Percentiles rank a stretch among this genome's conserved stretches.
Conservation (phyloP, 169 alveolate genomes). For the Besnoitia besnoiti region DNA sequence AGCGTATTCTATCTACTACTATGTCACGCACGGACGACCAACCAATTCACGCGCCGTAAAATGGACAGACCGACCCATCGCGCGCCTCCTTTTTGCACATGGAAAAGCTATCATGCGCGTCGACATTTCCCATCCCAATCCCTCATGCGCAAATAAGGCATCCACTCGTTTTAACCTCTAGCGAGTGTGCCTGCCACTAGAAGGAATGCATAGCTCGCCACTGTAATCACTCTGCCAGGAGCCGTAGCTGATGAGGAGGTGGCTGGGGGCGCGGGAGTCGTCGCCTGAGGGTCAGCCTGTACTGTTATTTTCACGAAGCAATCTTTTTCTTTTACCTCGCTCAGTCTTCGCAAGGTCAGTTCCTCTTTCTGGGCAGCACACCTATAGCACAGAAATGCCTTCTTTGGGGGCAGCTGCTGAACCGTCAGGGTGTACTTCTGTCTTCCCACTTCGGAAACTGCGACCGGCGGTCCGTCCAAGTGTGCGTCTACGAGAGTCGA, state of each 20-base stretch:
- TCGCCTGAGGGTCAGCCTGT: neutral
- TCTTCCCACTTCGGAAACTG: neutral
- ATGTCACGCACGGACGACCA: too few species aligned
- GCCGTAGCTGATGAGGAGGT: neutral
- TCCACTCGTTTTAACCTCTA: too few species aligned
- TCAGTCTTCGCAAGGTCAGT: neutral
- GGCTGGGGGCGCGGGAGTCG: neutral
- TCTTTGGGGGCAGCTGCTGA: neutral
- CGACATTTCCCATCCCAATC: too few species aligned
- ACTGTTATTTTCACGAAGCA: neutral
- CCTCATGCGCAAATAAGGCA: too few species aligned
- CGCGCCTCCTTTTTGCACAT: too few species aligned
- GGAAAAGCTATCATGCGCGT: too few species aligned
- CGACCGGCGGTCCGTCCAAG: neutral
- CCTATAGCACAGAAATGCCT: neutral
- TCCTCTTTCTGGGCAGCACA: neutral
- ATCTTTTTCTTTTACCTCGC: neutral
- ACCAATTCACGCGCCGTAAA: too few species aligned
- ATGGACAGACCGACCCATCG: too few species aligned
- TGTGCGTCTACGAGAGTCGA: neutral
- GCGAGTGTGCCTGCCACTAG: too few species aligned
- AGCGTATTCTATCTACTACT: too few species aligned
- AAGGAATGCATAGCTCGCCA: too few species aligned
- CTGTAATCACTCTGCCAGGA: neutral
- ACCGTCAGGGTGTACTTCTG: neutral